Percentiles rank a stretch among this genome's conserved stretches.
phyloP scores from a whole-genome alignment of 169 alveolate genomes.

The Babesia ovata region DNA sequence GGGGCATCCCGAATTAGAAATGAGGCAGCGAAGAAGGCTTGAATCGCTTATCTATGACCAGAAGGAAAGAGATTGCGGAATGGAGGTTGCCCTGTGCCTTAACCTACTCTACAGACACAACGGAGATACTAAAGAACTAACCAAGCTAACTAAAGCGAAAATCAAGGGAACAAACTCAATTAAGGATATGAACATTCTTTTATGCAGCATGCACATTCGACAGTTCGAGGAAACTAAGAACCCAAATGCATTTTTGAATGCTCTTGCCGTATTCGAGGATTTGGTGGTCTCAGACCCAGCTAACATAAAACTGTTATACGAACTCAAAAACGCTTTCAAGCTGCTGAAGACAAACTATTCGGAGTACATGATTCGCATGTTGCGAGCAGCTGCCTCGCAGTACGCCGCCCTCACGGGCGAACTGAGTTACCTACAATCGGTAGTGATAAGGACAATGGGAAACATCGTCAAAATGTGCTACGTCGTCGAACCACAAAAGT shows the following conservation, averaged over 20 bases:
- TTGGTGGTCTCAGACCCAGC: background rate
- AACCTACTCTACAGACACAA: background rate
- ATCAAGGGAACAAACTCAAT: background rate
- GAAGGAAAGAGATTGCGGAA: background rate
- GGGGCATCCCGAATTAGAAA: background rate
- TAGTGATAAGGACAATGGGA: background rate
- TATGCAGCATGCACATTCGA: background rate
- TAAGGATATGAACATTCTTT: background rate
- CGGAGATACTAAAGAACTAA: background rate
- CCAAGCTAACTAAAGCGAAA: background rate
- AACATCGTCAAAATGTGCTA: constrained; percentile 14
- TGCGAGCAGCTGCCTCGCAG: background rate
- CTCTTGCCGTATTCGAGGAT: constrained; percentile 4
- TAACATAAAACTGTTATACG: background rate
- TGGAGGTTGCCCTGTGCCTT: constrained; percentile 33
- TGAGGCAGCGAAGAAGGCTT: constrained; percentile 36
- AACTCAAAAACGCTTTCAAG: constrained; percentile 1
- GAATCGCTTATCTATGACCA: constrained; percentile 37
- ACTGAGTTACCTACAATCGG: background rate
- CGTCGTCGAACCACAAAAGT: constrained; percentile 21
- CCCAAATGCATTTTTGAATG: background rate
- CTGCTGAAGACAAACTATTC: constrained; percentile 2
- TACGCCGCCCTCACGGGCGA: constrained; percentile 3
- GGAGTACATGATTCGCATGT: constrained; percentile 16
- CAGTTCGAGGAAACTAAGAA: background rate